Evolutionary conservation across 768 basidiomycete genomes (phyloP).

Genomic region (Panellus pusillus): DNA sequence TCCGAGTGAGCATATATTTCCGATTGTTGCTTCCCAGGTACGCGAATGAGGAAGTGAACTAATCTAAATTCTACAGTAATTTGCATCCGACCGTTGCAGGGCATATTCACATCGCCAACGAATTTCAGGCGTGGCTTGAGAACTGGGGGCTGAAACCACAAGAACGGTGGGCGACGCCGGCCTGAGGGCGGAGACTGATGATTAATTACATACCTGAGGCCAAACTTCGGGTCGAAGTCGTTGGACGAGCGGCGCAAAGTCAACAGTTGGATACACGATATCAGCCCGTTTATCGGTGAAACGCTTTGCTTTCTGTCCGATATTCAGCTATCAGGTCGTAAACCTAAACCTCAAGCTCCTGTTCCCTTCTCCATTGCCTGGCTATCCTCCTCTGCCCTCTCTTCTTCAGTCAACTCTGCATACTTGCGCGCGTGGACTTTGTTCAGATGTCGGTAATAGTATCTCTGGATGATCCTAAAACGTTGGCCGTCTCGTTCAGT

Average conservation of each 20-base stretch:
- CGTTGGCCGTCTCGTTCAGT: neutral
- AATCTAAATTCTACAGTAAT: conserved; percentile 34
- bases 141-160: neutral
- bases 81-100: conserved; percentile 49
- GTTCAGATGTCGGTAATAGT: conserved; percentile 30
- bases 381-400: conserved; percentile 29
- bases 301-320: too few relatives aligned
- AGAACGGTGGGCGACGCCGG: conserved; percentile 34
- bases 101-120: conserved; percentile 45
- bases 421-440: conserved; percentile 24
- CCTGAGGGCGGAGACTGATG: neutral
- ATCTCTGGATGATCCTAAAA: conserved; percentile 30
- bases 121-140: conserved; percentile 46
- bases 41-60: neutral
- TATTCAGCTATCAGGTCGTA: conserved; percentile 23
- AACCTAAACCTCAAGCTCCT: conserved; percentile 34
- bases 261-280: too few relatives aligned
- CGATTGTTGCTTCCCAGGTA: neutral
- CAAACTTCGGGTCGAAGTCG: too few relatives aligned
- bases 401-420: conserved; percentile 24
- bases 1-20: conserved; percentile 32
- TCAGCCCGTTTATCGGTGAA: too few relatives aligned
- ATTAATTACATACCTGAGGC: too few relatives aligned
- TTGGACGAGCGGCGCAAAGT: too few relatives aligned
- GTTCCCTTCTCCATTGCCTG: conserved; percentile 31